Conservation (phyloP, 2,329 filamentous ascomycete genomes). For the Karstenula rhodostoma region DNA sequence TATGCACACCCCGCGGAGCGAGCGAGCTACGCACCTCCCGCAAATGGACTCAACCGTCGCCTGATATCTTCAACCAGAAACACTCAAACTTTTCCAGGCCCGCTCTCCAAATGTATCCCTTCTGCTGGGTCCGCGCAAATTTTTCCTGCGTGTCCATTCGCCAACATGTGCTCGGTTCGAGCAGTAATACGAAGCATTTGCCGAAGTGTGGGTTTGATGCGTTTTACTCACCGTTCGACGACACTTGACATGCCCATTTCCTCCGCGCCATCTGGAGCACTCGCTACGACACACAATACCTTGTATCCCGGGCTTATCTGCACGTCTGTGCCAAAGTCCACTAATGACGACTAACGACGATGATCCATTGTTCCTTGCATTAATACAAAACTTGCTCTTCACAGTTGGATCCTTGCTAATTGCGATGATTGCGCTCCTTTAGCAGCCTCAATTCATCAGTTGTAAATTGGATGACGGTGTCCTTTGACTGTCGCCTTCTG, state of each 20-base stretch:
- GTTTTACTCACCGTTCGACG: slow-evolving; percentile 24
- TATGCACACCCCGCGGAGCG: slow-evolving; percentile 17
- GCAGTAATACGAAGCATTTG: slow-evolving; percentile 26
- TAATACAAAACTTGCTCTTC: background rate
- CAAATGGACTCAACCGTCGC: slow-evolving; percentile 22
- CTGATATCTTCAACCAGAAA: slow-evolving; percentile 22
- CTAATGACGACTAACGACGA: background rate
- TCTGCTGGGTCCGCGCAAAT: slow-evolving; percentile 32
- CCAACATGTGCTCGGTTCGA: slow-evolving; percentile 28
- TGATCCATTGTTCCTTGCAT: background rate
- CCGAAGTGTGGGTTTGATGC: slow-evolving; percentile 20
- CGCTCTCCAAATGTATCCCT: slow-evolving; percentile 32
- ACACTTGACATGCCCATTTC: background rate
- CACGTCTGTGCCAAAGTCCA: background rate
- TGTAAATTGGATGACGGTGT: slow-evolving; percentile 1
- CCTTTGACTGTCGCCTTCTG: background rate
- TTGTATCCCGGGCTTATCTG: background rate
- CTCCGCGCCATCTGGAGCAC: slow-evolving; percentile 12
- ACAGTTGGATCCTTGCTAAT: slow-evolving; percentile 1
- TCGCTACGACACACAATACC: background rate
- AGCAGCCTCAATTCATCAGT: background rate
- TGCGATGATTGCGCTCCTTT: background rate
- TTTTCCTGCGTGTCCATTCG: slow-evolving; percentile 21
- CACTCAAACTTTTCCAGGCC: slow-evolving; percentile 23
- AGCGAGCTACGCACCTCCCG: slow-evolving; percentile 19